phyloP scores from a whole-genome alignment of 352 stramenopile species.

The Phytophthora constricta region DNA sequence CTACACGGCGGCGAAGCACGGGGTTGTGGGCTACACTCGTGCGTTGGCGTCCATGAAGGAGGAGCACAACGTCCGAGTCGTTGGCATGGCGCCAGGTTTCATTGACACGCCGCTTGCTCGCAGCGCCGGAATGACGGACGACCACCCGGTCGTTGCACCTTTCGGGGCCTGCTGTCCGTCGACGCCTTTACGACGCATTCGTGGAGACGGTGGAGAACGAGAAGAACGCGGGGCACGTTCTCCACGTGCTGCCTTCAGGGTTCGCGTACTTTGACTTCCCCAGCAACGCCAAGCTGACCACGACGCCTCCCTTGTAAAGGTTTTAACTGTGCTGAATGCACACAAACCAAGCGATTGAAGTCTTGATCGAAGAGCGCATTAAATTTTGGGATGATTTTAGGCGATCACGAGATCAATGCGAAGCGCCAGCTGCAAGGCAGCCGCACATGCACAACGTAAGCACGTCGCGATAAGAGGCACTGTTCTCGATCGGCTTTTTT shows the following conservation, averaged over 20 bases:
- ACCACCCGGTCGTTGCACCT: slow-evolving; percentile 19
- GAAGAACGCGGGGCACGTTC: slow-evolving; percentile 15
- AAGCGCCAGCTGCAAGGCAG: too few relatives aligned
- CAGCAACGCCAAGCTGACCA: slow-evolving; percentile 1
- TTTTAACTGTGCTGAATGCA: too few relatives aligned
- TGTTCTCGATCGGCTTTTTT: too few relatives aligned
- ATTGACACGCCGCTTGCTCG: slow-evolving; percentile 56
- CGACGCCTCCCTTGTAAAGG: too few relatives aligned
- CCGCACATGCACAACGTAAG: too few relatives aligned
- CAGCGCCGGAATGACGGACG: slow-evolving; percentile 27
- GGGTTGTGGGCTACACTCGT: slow-evolving; percentile 61
- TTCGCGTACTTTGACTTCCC: slow-evolving; percentile 8
- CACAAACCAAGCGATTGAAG: too few relatives aligned
- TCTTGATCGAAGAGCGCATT: too few relatives aligned
- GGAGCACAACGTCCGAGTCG: slow-evolving; percentile 56
- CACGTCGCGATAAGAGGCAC: too few relatives aligned
- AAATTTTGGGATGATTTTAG: too few relatives aligned
- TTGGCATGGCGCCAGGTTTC: slow-evolving; percentile 52
- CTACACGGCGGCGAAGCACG: slow-evolving; percentile 62
- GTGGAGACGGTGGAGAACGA: slow-evolving; percentile 22
- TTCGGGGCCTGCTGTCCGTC: slow-evolving; percentile 20
- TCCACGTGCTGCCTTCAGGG: slow-evolving; percentile 7
- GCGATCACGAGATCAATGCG: too few relatives aligned
- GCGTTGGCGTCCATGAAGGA: slow-evolving; percentile 51
- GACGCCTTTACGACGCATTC: slow-evolving; percentile 18